Evolutionary conservation across 2,329 filamentous ascomycete genomes (phyloP).

Genomic region (Trichoderma afroharzianum): DNA sequence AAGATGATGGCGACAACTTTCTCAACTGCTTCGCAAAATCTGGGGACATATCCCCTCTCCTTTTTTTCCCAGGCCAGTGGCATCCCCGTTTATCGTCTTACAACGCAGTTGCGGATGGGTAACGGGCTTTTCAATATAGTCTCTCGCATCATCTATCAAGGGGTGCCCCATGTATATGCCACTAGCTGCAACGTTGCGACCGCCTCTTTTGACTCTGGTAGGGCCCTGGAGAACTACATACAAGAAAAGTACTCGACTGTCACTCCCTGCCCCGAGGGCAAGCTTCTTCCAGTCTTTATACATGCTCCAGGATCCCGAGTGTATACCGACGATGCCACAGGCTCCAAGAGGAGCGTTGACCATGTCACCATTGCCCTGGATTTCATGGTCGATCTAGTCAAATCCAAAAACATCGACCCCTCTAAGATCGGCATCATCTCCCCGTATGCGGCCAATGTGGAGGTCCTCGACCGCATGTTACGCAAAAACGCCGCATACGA

Average conservation of each 20-base stretch:
- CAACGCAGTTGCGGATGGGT: constrained; percentile 24
- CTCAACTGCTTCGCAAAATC: constrained; percentile 16
- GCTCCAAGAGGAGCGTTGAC: constrained; percentile 10
- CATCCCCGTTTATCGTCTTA: constrained; percentile 21
- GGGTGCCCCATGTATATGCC: neutral
- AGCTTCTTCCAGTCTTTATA: neutral
- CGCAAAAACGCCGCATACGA: constrained; percentile 14
- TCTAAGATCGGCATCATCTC: constrained; percentile 19
- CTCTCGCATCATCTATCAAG: neutral
- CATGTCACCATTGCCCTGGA: constrained; percentile 22
- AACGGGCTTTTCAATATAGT: neutral
- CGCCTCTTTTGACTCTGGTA: neutral
- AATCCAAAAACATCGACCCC: neutral
- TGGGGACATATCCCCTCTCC: constrained; percentile 18
- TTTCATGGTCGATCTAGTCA: constrained; percentile 19
- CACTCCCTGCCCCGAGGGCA: neutral
- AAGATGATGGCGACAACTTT: neutral
- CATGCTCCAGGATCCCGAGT: neutral
- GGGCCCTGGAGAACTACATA: neutral
- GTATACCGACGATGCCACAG: neutral
- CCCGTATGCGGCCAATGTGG: constrained; percentile 21
- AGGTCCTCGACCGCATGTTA: neutral
- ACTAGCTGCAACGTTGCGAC: neutral
- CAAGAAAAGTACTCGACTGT: neutral
- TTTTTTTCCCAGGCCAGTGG: constrained; percentile 18